Conservation (phyloP, 108 stramenopile species). For the Thalassiosira profunda region DNA sequence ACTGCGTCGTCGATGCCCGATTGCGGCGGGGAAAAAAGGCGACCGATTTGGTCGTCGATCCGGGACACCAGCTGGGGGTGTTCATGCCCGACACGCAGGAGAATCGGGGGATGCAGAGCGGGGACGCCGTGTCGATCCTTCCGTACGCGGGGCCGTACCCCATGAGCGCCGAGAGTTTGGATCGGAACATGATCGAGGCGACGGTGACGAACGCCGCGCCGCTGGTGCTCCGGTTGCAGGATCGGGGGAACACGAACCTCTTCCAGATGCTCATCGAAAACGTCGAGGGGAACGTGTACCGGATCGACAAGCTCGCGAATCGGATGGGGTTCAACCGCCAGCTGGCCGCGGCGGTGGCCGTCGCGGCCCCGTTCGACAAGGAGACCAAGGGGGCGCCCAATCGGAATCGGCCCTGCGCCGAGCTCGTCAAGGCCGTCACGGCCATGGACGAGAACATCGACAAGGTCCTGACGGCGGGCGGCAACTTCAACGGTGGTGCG, state of each 20-base stretch:
- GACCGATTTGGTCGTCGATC: constrained; percentile 81
- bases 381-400: constrained; percentile 47
- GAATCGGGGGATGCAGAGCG: constrained; percentile 91
- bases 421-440: constrained; percentile 88
- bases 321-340: constrained; percentile 95
- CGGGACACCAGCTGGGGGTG: constrained; percentile 90
- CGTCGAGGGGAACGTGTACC: constrained; percentile 85
- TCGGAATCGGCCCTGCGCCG: constrained; percentile 69
- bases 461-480: constrained; percentile 66
- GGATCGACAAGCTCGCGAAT: constrained; percentile 94
- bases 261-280: constrained; percentile 78
- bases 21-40: constrained; percentile 86
- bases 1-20: constrained; percentile 90
- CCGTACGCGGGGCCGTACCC: constrained; percentile 94
- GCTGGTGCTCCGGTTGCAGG: constrained; percentile 86
- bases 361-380: constrained; percentile 66
- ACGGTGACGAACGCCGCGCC: constrained; percentile 85
- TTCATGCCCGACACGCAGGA: constrained; percentile 92
- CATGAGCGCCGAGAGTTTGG: constrained; percentile 91
- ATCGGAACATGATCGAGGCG: constrained; percentile 94
- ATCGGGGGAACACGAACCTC: constrained; percentile 81
- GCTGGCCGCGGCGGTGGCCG: constrained; percentile 77
- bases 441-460: constrained; percentile 96
- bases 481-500: constrained; percentile 45
- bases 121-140: constrained; percentile 91